A percentile compares a stretch with the other conserved stretches of the same genome.
These are phyloP conservation scores for Prunus mongolica DNA, from an alignment of 306 rosid species.

Conservation along the genomic window DNA sequence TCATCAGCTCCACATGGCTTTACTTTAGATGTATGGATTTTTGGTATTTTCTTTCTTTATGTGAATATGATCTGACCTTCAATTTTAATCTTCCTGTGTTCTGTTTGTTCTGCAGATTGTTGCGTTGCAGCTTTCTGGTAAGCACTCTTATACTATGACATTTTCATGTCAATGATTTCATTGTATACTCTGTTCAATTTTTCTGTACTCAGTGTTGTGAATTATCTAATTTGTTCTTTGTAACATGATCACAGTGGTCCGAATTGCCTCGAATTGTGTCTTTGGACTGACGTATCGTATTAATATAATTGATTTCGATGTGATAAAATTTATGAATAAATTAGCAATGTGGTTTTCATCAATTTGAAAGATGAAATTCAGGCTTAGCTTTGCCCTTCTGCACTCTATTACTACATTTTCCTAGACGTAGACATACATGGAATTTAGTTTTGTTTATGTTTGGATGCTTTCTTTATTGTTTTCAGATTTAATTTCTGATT, in stretches of 20 bases:
- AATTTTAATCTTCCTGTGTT: not conserved
- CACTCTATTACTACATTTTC: not conserved
- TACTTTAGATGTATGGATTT: not conserved
- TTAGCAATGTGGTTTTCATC: not conserved
- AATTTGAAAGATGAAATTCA: not conserved
- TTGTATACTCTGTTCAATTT: not conserved
- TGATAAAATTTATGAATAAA: not conserved
- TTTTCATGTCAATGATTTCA: not conserved
- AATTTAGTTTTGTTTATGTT: not conserved
- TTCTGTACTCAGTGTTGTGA: not conserved
- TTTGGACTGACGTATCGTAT: slow-evolving; percentile 51
- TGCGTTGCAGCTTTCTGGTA: slow-evolving; percentile 61
- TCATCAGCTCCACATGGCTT: not conserved
- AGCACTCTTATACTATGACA: not conserved
- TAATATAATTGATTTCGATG: not conserved
- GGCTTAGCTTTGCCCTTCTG: not conserved
- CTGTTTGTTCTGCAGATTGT: slow-evolving; percentile 45
- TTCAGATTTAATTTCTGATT: slow-evolving; percentile 39
- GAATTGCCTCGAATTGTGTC: slow-evolving; percentile 53
- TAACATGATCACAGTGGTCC: slow-evolving; percentile 38
- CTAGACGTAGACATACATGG: not conserved
- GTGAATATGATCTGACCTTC: not conserved
- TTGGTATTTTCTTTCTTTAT: not conserved
- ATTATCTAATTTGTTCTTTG: not conserved
- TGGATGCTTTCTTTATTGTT: slow-evolving; percentile 1